Evolutionary conservation across 164 flowering plant species (phyloP).

Genomic region (Annona cherimola): DNA sequence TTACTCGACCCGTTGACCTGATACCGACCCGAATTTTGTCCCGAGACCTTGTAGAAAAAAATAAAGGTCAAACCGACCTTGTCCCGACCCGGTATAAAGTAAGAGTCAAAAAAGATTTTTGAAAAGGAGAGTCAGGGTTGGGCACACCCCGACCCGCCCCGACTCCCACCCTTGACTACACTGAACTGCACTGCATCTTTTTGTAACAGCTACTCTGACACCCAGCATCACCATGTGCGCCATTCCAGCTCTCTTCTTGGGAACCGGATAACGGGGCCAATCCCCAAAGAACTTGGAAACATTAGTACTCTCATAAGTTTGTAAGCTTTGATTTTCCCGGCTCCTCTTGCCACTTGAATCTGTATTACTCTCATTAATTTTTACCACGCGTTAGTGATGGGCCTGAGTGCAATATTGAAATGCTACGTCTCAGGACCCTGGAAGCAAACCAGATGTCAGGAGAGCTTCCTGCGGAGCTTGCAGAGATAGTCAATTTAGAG

Average conservation of each 20-base stretch:
- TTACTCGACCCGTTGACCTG: too few relatives aligned
- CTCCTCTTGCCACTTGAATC: not conserved
- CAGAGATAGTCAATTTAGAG: slow-evolving; percentile 22
- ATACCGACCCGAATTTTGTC: too few relatives aligned
- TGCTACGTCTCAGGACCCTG: slow-evolving; percentile 21
- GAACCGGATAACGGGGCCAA: slow-evolving; percentile 22
- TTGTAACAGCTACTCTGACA: not conserved
- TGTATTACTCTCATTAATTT: not conserved
- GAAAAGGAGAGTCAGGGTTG: too few relatives aligned
- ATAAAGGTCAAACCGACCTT: too few relatives aligned
- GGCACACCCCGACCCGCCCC: too few relatives aligned
- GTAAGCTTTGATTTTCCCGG: slow-evolving; percentile 17
- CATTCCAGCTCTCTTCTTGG: slow-evolving; percentile 53
- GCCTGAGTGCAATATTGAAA: not conserved
- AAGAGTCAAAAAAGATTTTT: too few relatives aligned
- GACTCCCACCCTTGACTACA: too few relatives aligned
- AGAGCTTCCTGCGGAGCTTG: slow-evolving; percentile 33
- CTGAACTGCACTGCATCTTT: too few relatives aligned
- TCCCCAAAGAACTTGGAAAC: slow-evolving; percentile 22
- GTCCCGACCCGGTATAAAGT: too few relatives aligned
- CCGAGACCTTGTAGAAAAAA: too few relatives aligned
- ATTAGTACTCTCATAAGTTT: slow-evolving; percentile 38
- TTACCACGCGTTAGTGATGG: not conserved
- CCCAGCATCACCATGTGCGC: too few relatives aligned
- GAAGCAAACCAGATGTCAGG: slow-evolving; percentile 29